A percentile compares a stretch with the other conserved stretches of the same genome.
phyloP scores from a whole-genome alignment of 2,329 filamentous ascomycete species.

The Ceratocystis smalleyi region DNA sequence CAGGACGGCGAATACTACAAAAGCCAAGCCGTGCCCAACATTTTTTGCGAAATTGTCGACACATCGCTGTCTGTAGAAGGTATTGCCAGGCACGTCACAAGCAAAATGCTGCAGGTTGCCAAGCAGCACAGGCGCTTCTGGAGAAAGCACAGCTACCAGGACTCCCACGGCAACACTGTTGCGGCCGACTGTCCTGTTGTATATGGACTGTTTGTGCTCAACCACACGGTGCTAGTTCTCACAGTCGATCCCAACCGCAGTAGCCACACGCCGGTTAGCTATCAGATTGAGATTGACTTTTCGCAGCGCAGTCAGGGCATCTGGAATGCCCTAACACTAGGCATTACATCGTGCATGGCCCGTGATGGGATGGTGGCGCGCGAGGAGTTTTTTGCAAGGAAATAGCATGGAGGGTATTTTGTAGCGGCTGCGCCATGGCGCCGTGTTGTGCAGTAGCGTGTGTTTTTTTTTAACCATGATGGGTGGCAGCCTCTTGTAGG shows the following conservation, averaged over 20 bases:
- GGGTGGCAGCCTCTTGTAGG: too few relatives aligned
- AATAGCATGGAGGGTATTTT: too few relatives aligned
- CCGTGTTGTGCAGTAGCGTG: not conserved
- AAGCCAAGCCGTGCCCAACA: conserved; percentile 26
- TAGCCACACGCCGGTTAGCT: conserved; percentile 27
- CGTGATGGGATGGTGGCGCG: conserved; percentile 13
- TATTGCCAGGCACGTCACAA: conserved; percentile 26
- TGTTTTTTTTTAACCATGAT: too few relatives aligned
- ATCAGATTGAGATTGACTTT: conserved; percentile 30
- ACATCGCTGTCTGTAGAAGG: conserved; percentile 19
- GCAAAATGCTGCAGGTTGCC: conserved; percentile 25
- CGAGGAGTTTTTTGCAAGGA: conserved; percentile 4
- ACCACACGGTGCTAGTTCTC: conserved; percentile 27
- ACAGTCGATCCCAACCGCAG: conserved; percentile 28
- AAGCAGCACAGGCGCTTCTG: conserved; percentile 26
- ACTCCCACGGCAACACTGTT: not conserved
- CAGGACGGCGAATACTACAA: conserved; percentile 27
- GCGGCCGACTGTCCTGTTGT: conserved; percentile 26
- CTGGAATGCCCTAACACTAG: conserved; percentile 32
- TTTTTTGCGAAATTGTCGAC: conserved; percentile 27
- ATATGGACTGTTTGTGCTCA: conserved; percentile 31
- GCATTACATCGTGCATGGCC: conserved; percentile 20
- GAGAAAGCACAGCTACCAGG: conserved; percentile 13
- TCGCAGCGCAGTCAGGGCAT: conserved; percentile 27
- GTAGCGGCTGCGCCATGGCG: not conserved